Evolutionary conservation across 768 basidiomycete species (phyloP).

Genomic region (Russula virescens): DNA sequence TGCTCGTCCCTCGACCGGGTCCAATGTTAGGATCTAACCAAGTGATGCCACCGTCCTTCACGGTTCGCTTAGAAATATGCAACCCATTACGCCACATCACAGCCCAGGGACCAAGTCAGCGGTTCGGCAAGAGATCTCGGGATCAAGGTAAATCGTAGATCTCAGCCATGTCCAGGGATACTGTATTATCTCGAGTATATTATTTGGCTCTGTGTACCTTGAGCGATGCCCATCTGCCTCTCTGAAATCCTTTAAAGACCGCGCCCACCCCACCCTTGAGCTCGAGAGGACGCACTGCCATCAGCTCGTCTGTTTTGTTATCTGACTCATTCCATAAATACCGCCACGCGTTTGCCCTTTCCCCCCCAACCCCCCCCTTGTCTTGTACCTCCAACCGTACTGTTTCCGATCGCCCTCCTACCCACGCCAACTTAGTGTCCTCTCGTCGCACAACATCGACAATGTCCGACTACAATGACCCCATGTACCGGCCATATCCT

Average conservation of each 20-base stretch:
- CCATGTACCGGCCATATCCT: neutral
- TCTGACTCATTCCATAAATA: conserved; percentile 16
- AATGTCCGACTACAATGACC: conserved; percentile 4
- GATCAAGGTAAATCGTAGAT: conserved; percentile 12
- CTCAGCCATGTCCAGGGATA: conserved; percentile 3
- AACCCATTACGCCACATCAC: conserved; percentile 9
- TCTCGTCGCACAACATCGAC: neutral
- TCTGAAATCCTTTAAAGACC: conserved; percentile 8
- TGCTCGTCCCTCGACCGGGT: neutral
- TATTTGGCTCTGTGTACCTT: conserved; percentile 16
- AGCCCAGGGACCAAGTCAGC: conserved; percentile 6
- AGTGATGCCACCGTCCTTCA: neutral
- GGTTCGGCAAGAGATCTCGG: neutral
- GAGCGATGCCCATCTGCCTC: neutral
- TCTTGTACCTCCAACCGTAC: neutral
- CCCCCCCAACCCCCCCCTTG: neutral
- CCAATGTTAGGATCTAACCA: neutral
- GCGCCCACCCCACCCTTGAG: neutral
- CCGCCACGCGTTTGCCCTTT: neutral
- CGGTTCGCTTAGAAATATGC: neutral
- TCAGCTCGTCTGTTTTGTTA: neutral
- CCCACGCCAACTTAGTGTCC: neutral
- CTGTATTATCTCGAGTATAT: no score
- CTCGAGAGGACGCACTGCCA: conserved; percentile 14
- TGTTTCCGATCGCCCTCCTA: neutral